Base-by-base conservation (phyloP, 768 basidiomycete genomes). In the Mycena crocata region DNA sequence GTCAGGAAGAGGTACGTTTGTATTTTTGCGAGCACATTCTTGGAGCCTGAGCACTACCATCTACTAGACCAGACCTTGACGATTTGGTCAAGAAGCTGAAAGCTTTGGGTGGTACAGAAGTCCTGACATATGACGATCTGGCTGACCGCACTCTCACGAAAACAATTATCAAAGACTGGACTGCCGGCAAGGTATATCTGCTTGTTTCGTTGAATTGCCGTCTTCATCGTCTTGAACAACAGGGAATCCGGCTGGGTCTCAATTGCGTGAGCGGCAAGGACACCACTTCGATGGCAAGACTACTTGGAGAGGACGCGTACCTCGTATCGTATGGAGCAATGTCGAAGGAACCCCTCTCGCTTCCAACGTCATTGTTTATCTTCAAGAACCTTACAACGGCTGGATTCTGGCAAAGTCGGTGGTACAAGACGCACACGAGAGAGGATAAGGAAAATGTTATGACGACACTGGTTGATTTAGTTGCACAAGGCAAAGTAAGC, bases 301-400 rank as follows among this genome's bases (percentile, higher is more conserved):
- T 92, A 10, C 81, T 96, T 0, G 90, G 90, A 28, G 78, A 82
- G 45, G 80, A 91, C 69, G 88, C 90, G 3, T 91, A 92, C 68
- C 83, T 95, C 15, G 90, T 95, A 10, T 93, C 95, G 0, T 96
- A 96, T 59, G 95, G 95, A 31, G 94, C 92, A 7, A 96, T 96
- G 94, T 92, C 94, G 1, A 94, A 92, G 74, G 84, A 90, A 57
- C 93, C 94, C 0, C 77, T 96, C 21, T 85, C 88, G 1, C 75
- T 96, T 24, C 92, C 95, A 1, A 90, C 92, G 0, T 91, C 92
- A 0, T 80, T 89, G 24, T 90, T 93, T 78, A 94, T 96, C 65
- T 96, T 96, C 83, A 93, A 90, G 68, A 92, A 93, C 75, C 81
- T 96, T 68, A 90, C 85, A 0, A 83, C 85, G 26, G 90, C 87